Conservation (phyloP, 257 asterid genomes). For the Pogostemon cablin region DNA sequence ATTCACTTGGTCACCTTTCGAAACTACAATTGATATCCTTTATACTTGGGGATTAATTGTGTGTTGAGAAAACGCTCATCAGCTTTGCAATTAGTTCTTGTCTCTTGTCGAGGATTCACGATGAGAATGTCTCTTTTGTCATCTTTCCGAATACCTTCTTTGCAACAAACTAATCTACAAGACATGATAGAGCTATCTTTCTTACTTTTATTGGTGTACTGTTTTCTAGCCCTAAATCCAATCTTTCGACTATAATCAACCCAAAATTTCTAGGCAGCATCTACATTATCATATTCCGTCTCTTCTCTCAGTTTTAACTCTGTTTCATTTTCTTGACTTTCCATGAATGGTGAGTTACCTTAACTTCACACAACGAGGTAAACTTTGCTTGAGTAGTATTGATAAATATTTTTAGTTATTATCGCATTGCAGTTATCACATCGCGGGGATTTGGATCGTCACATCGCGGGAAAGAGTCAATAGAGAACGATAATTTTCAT, state of each 20-base stretch:
- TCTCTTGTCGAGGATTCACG: neutral
- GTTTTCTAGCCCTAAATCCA: neutral
- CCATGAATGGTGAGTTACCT: neutral
- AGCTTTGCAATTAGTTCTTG: constrained; percentile 7
- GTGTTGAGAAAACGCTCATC: too few relatives aligned
- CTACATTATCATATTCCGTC: neutral
- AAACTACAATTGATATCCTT: too few relatives aligned
- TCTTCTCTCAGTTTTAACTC: neutral
- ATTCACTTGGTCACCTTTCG: too few relatives aligned
- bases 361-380: too few relatives aligned
- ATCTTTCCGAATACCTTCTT: neutral
- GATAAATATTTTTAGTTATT: too few relatives aligned
- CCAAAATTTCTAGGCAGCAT: neutral
- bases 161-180: neutral
- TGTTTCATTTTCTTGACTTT: neutral
- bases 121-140: neutral
- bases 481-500: too few relatives aligned
- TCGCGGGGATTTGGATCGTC: too few relatives aligned
- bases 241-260: neutral
- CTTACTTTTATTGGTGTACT: neutral
- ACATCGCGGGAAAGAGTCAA: too few relatives aligned
- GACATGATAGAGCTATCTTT: neutral
- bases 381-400: too few relatives aligned
- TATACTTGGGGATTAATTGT: too few relatives aligned
- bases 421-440: too few relatives aligned